Evolutionary conservation across 768 basidiomycete species (phyloP).

Genomic region (Leccinum broughii): DNA sequence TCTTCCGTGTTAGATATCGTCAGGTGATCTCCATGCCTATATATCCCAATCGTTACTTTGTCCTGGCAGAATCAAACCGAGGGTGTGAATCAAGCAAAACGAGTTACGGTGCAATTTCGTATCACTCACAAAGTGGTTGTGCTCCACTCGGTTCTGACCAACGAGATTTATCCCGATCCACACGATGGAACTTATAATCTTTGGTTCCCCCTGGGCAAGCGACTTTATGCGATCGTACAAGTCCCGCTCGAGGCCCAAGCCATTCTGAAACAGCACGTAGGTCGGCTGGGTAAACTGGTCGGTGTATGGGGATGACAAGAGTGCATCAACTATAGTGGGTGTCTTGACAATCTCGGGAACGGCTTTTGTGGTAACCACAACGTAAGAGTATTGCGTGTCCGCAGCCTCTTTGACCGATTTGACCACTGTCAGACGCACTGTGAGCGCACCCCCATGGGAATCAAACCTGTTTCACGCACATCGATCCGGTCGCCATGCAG

Average conservation of each 20-base stretch:
- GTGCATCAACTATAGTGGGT: constrained; percentile 52
- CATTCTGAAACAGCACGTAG: constrained; percentile 70
- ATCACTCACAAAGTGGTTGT: constrained; percentile 50
- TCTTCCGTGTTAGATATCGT: constrained; percentile 41
- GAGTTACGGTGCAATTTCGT: not conserved
- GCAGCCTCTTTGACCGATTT: constrained; percentile 58
- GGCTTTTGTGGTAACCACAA: constrained; percentile 69
- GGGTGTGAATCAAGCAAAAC: not conserved
- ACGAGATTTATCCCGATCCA: constrained; percentile 55
- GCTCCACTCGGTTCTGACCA: constrained; percentile 48
- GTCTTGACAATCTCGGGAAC: constrained; percentile 65
- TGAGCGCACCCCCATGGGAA: not conserved
- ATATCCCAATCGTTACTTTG: constrained; percentile 52
- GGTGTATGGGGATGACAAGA: constrained; percentile 51
- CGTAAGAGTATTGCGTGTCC: constrained; percentile 61
- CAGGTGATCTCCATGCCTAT: constrained; percentile 45
- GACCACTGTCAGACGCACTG: constrained; percentile 44
- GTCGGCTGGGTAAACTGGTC: constrained; percentile 51
- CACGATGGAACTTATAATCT: constrained; percentile 54
- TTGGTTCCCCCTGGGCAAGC: constrained; percentile 45
- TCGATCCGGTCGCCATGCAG: constrained; percentile 63
- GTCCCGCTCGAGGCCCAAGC: constrained; percentile 61
- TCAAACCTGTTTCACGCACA: constrained; percentile 35
- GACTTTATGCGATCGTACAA: constrained; percentile 53
- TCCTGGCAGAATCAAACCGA: constrained; percentile 28